phyloP scores from a whole-genome alignment of 345 rosid species.

The Pugionium dolabratum region DNA sequence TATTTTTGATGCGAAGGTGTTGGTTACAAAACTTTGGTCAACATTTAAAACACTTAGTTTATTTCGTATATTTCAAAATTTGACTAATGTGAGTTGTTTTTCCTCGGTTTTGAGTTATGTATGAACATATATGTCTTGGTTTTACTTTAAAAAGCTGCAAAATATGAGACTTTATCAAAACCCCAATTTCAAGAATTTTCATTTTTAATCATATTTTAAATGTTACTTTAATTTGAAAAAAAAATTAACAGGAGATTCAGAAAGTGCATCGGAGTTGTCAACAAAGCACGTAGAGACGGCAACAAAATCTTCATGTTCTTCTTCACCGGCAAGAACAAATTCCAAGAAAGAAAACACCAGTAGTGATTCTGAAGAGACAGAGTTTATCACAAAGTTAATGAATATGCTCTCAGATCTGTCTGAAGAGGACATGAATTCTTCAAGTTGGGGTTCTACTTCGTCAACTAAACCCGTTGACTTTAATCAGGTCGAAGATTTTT shows the following conservation, averaged over 20 bases:
- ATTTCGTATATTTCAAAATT: slow-evolving; percentile 3
- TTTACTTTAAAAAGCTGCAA: slow-evolving; percentile 31
- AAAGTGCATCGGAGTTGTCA: slow-evolving; percentile 41
- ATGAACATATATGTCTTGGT: slow-evolving; percentile 23
- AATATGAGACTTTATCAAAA: slow-evolving; percentile 23
- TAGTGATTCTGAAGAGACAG: slow-evolving; percentile 34
- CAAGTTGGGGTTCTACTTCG: slow-evolving; percentile 47
- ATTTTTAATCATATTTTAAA: neutral
- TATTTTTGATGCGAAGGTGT: neutral
- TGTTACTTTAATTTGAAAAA: slow-evolving; percentile 41
- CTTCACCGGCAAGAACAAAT: slow-evolving; percentile 37
- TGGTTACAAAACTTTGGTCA: slow-evolving; percentile 17
- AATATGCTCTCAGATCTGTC: slow-evolving; percentile 47
- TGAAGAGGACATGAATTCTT: slow-evolving; percentile 49
- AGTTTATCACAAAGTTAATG: slow-evolving; percentile 41
- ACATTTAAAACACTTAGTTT: slow-evolving; percentile 1
- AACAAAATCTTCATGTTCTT: slow-evolving; percentile 35
- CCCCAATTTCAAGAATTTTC: slow-evolving; percentile 23
- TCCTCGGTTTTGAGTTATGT: neutral
- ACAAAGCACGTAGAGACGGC: slow-evolving; percentile 32
- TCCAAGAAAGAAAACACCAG: slow-evolving; percentile 34
- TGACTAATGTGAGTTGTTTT: slow-evolving; percentile 4
- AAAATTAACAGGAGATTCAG: slow-evolving; percentile 40
- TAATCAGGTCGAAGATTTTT: slow-evolving; percentile 48
- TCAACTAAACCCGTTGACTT: slow-evolving; percentile 38